A percentile compares a stretch with the other conserved stretches of the same genome.
These are phyloP conservation scores for Stenocarpella maydis DNA, from an alignment of 2,329 filamentous ascomycete genomes.

Conservation along the genomic window DNA sequence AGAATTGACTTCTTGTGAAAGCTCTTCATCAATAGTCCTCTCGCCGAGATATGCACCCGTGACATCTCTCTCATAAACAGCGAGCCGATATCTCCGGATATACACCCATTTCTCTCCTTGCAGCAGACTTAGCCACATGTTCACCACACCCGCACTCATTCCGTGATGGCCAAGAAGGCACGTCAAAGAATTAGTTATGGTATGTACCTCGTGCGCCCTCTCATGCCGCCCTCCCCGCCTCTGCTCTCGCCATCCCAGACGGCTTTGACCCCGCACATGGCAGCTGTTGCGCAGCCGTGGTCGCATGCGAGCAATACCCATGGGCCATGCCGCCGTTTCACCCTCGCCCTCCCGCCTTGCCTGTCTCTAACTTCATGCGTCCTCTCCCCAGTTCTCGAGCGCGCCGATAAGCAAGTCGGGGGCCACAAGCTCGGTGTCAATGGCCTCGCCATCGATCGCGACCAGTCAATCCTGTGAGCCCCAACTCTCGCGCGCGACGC, in stretches of 20 bases:
- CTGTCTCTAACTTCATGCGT: conserved; percentile 37
- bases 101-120: conserved; percentile 1
- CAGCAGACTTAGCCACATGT: conserved; percentile 35
- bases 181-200: conserved; percentile 74
- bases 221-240: conserved; percentile 29
- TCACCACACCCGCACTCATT: conserved; percentile 30
- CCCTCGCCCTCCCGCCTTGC: conserved; percentile 9
- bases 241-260: conserved; percentile 34
- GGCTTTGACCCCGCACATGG: conserved; percentile 41
- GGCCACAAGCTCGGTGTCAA: conserved; percentile 95
- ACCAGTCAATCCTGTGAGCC: conserved; percentile 85
- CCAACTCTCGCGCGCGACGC: neutral
- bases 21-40: neutral
- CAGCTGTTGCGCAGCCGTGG: conserved; percentile 15
- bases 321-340: conserved; percentile 21
- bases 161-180: conserved; percentile 69
- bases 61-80: neutral
- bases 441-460: conserved; percentile 85
- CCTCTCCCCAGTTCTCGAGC: conserved; percentile 61
- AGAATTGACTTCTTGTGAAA: no score
- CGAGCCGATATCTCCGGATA: conserved; percentile 23
- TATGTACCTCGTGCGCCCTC: conserved; percentile 47
- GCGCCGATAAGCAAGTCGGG: conserved; percentile 67
- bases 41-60: neutral
- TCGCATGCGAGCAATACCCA: conserved; percentile 20